Evolutionary conservation across 495 filamentous ascomycete genomes (phyloP).

Genomic region (Cercophora newfieldiana): DNA sequence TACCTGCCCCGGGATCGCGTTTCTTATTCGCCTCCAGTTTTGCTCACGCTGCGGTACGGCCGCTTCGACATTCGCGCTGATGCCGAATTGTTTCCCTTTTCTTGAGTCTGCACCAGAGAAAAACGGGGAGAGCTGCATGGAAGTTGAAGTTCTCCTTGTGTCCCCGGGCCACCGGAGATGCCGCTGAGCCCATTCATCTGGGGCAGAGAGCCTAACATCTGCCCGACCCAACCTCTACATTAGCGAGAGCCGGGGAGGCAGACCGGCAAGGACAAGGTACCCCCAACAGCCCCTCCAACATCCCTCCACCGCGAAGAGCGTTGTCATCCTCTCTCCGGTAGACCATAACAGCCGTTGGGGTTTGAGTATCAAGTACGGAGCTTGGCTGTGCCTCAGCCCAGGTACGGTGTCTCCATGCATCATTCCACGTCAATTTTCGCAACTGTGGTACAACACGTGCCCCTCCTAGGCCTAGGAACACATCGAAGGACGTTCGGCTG

Average conservation of each 20-base stretch:
- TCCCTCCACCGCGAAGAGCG: not conserved
- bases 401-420: too few species aligned
- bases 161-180: not conserved
- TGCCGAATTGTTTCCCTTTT: not conserved
- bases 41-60: not conserved
- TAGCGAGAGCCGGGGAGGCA: not conserved
- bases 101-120: not conserved
- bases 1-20: not conserved
- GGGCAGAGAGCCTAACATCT: not conserved
- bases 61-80: not conserved
- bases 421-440: too few species aligned
- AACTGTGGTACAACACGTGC: too few species aligned
- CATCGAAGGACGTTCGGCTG: too few species aligned
- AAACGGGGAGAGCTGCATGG: not conserved
- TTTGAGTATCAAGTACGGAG: too few species aligned
- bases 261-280: too few species aligned
- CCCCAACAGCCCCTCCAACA: not conserved
- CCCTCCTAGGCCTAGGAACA: too few species aligned
- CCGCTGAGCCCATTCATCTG: not conserved
- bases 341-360: too few species aligned
- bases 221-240: not conserved
- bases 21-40: not conserved
- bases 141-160: not conserved
- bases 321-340: too few species aligned
- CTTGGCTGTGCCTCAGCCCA: too few species aligned